Evolutionary conservation across 1,139 yeast species (phyloP), one percentile per base, ranked within the genome.

Genomic region (Scheffersomyces quercinus): DNA sequence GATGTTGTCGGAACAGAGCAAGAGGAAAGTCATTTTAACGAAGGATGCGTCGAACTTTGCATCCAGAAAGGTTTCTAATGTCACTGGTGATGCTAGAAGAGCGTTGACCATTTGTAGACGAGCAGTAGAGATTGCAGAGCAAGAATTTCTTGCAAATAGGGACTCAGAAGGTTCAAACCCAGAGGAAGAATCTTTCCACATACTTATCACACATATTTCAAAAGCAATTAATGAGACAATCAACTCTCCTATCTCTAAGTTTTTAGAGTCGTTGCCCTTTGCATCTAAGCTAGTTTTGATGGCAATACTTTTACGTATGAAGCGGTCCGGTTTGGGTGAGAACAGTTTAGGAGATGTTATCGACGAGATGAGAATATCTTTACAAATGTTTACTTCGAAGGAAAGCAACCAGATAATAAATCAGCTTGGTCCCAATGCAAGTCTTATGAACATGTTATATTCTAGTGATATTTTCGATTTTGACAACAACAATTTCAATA

Each of bases 31-130:
- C 15, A 59, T 62, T 9, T 75, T 91, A 41, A 81, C 81, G 31
- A 70, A 75, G 20, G 96, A 88, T 59, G 97, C 99, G 0, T 80
- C 91, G 47, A 93, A 85, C 47, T 90, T 87, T 70, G 97, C 97
- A 0, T 82, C 97, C 1, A 79, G 97, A 63, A 90, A 90, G 63
- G 95, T 93, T 36, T 97, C 98, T 6, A 84, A 95, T 67, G 97
- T 93, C 4, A 87, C 95, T 62, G 99, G 99, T 45, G 99, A 93
- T 70, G 99, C 98, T 1, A 75, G 99, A 55, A 74, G 98, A 51
- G 98, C 97, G 0, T 70, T 95, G 44, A 88, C 88, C 46, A 88
- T 93, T 12, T 88, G 97, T 59, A 77, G 95, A 36, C 71, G 98
- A 47, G 97, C 98, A 0, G 88, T 91, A 6, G 97, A 90, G 59